Evolutionary conservation across 1,284 basidiomycete genomes (phyloP).

Genomic region (Mrakiaceae sp.): DNA sequence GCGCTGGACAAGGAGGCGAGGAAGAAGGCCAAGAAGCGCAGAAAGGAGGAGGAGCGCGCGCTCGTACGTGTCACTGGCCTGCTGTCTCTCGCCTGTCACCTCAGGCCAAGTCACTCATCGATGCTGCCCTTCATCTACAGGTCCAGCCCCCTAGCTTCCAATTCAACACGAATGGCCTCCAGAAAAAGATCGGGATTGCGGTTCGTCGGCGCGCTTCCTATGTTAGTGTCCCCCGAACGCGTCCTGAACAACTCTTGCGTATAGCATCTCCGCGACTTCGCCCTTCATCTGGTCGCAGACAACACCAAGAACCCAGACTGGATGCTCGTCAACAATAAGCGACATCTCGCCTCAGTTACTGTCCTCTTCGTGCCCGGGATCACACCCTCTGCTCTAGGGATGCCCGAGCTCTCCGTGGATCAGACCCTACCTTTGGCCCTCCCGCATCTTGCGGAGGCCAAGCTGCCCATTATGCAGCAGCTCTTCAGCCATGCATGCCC

Average conservation of each 20-base stretch:
- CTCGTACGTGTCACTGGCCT: too few relatives aligned
- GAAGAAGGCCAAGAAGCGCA: too few relatives aligned
- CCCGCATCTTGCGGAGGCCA: conserved; percentile 45
- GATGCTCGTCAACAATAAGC: conserved; percentile 69
- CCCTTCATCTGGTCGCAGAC: conserved; percentile 68
- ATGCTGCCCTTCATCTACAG: background rate
- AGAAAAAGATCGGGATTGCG: conserved; percentile 58
- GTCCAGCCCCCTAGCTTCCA: conserved; percentile 56
- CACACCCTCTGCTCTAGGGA: conserved; percentile 52
- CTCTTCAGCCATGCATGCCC: conserved; percentile 86
- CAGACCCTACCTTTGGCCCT: conserved; percentile 45
- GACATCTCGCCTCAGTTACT: conserved; percentile 62
- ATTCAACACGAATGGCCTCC: conserved; percentile 62
- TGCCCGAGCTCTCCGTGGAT: conserved; percentile 47
- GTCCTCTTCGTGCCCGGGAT: conserved; percentile 69
- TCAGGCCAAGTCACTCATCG: too few relatives aligned
- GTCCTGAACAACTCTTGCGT: background rate
- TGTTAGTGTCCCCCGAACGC: too few relatives aligned
- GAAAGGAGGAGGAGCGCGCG: too few relatives aligned
- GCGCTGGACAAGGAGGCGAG: too few relatives aligned
- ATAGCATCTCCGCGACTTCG: conserved; percentile 73
- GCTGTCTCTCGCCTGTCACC: too few relatives aligned
- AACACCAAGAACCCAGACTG: conserved; percentile 61
- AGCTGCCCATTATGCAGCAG: conserved; percentile 60
- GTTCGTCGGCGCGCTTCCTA: conserved; percentile 39